Conservation (phyloP, 768 basidiomycete species). For the Macrocybe gigantea region DNA sequence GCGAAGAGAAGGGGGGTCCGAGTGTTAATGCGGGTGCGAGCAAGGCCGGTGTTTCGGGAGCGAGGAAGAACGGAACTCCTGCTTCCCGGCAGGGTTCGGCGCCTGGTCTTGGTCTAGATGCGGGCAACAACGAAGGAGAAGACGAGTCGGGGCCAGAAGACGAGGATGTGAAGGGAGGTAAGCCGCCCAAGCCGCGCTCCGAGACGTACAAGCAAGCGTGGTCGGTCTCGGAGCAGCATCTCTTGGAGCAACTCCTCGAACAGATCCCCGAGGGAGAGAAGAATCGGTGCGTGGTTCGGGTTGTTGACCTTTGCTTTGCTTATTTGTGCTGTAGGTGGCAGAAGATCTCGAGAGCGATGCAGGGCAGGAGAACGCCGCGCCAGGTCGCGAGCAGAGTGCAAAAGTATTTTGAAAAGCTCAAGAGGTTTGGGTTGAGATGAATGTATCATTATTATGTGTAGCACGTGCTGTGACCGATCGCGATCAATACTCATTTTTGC, state of each 20-base stretch:
- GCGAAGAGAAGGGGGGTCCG: too few species aligned
- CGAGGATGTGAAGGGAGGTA: constrained; percentile 6
- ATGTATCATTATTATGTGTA: neutral
- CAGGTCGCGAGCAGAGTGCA: constrained; percentile 89
- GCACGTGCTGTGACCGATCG: constrained; percentile 7
- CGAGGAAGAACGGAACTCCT: too few species aligned
- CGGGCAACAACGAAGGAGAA: constrained; percentile 8
- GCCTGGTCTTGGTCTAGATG: too few species aligned
- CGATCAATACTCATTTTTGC: too few species aligned
- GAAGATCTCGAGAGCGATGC: constrained; percentile 80
- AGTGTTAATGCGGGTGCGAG: too few species aligned
- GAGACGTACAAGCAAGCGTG: constrained; percentile 85
- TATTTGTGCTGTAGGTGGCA: constrained; percentile 47
- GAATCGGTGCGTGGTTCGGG: constrained; percentile 46
- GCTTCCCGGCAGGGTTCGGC: too few species aligned
- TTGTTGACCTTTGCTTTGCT: neutral
- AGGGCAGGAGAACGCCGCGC: constrained; percentile 66
- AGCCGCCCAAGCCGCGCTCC: constrained; percentile 37
- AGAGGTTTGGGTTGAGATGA: constrained; percentile 48
- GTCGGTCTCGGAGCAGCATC: constrained; percentile 70
- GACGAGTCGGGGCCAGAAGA: neutral
- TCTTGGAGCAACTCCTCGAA: constrained; percentile 67
- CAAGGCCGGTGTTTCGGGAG: too few species aligned
- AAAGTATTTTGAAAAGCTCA: constrained; percentile 83
- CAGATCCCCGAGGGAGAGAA: constrained; percentile 75